phyloP scores from a whole-genome alignment of 2,329 filamentous ascomycete genomes.

The Botrytis deweyae region DNA sequence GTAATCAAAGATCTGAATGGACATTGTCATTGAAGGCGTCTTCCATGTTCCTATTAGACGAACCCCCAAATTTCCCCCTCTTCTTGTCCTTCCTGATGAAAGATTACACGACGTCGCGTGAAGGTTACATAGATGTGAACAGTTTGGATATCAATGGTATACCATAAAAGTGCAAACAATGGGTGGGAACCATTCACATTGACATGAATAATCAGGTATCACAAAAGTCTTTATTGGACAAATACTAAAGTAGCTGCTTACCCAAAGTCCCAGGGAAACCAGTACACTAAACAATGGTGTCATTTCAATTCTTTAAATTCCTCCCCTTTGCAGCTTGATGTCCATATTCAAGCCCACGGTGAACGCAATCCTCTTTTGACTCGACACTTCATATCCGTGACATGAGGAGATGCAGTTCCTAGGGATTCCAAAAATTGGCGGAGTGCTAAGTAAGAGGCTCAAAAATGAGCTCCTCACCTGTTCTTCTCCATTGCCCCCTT shows the following conservation, averaged over 20 bases:
- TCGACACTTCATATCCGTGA: background rate
- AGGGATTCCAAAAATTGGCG: background rate
- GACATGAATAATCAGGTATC: background rate
- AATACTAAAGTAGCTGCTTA: background rate
- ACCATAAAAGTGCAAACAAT: background rate
- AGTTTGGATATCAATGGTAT: background rate
- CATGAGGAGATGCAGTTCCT: background rate
- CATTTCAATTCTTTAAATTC: background rate
- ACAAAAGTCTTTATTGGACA: background rate
- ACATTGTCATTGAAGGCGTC: background rate
- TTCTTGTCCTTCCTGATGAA: background rate
- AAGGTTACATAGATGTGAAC: background rate
- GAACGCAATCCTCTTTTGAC: background rate
- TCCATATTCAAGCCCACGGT: background rate
- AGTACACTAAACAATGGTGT: background rate
- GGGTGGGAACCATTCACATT: background rate
- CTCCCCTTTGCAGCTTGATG: background rate
- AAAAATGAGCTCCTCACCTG: background rate
- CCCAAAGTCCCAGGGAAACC: background rate
- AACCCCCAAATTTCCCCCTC: background rate
- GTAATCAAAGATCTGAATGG: background rate
- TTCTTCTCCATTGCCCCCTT: slow-evolving; percentile 50
- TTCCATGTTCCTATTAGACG: background rate
- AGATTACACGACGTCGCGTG: background rate
- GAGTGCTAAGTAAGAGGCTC: background rate